These are phyloP conservation scores for Selaginella moellendorffii DNA, from an alignment of 75 land plant species.

Conservation along the genomic window DNA sequence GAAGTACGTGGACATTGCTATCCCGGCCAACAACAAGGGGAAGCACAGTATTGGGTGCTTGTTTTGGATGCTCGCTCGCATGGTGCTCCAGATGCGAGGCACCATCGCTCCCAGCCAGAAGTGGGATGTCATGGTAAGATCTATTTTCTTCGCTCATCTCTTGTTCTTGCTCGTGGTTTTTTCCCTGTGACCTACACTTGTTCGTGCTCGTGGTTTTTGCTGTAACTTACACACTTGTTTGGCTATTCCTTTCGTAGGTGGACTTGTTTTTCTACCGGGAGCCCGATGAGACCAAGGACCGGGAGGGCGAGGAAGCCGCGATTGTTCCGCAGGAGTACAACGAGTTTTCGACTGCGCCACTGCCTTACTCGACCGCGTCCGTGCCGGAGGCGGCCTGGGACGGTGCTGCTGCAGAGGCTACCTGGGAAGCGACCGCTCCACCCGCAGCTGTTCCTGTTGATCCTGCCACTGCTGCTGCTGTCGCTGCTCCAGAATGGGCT, in stretches of 20 bases:
- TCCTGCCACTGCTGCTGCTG: too few species aligned
- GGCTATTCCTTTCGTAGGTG: too few species aligned
- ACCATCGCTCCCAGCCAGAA: slow-evolving; percentile 46
- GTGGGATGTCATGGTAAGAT: slow-evolving; percentile 95
- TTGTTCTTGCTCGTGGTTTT: too few species aligned
- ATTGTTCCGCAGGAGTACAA: slow-evolving; percentile 22
- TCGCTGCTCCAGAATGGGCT: too few species aligned
- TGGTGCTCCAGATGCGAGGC: slow-evolving; percentile 88
- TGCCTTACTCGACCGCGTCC: neutral
- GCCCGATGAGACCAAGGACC: slow-evolving; percentile 70
- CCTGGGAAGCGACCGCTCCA: slow-evolving; percentile 18
- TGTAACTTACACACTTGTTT: too few species aligned
- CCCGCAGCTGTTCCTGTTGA: too few species aligned
- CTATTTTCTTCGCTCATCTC: too few species aligned
- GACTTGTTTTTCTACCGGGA: slow-evolving; percentile 76
- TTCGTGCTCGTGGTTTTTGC: too few species aligned
- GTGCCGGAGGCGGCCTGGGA: slow-evolving; percentile 6
- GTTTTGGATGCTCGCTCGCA: slow-evolving; percentile 63
- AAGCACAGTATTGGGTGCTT: slow-evolving; percentile 78
- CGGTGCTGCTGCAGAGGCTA: slow-evolving; percentile 9
- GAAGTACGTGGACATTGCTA: slow-evolving; percentile 70
- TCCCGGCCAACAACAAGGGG: slow-evolving; percentile 79
- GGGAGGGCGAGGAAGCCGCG: slow-evolving; percentile 43
- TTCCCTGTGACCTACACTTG: too few species aligned
- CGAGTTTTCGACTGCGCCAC: slow-evolving; percentile 19